These are phyloP conservation scores for Apiotrichum gracile DNA, from an alignment of 1,284 basidiomycete species.

Conservation along the genomic window DNA sequence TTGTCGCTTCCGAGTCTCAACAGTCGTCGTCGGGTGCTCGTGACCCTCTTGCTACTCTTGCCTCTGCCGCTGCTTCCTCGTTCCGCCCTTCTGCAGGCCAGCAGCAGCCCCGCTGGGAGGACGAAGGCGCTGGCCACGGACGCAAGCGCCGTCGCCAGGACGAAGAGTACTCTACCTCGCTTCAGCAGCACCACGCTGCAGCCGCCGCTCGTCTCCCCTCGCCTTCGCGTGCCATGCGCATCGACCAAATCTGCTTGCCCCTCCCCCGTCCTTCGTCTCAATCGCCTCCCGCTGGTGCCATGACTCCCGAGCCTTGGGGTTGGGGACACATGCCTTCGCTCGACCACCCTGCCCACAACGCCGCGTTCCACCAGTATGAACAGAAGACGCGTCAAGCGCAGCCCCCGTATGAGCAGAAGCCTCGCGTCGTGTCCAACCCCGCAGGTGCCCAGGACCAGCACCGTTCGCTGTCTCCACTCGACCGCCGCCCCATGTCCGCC, in stretches of 20 bases:
- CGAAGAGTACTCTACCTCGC: constrained; percentile 6
- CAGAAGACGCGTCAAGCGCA: background rate
- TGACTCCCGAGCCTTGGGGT: background rate
- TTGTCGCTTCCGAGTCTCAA: background rate
- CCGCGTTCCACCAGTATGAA: background rate
- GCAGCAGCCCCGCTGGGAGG: constrained; percentile 6
- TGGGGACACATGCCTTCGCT: background rate
- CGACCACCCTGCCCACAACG: background rate
- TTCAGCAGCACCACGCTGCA: background rate
- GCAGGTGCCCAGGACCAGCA: background rate
- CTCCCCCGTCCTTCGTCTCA: constrained; percentile 1
- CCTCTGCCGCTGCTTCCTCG: constrained; percentile 12
- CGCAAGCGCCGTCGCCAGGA: constrained; percentile 12
- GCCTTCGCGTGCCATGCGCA: constrained; percentile 14
- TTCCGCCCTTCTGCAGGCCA: constrained; percentile 2
- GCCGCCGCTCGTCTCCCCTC: constrained; percentile 7
- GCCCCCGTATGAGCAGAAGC: constrained; percentile 6
- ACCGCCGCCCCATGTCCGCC: constrained; percentile 7
- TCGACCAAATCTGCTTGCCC: constrained; percentile 13
- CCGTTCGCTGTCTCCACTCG: constrained; percentile 3
- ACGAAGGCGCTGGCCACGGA: constrained; percentile 2
- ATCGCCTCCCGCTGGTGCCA: background rate
- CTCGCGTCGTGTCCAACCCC: background rate
- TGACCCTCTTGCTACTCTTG: constrained; percentile 18
- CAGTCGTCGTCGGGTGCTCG: constrained; percentile 1